These are phyloP conservation scores for Pleurotus giganteus DNA, from an alignment of 768 basidiomycete species.

Conservation along the genomic window DNA sequence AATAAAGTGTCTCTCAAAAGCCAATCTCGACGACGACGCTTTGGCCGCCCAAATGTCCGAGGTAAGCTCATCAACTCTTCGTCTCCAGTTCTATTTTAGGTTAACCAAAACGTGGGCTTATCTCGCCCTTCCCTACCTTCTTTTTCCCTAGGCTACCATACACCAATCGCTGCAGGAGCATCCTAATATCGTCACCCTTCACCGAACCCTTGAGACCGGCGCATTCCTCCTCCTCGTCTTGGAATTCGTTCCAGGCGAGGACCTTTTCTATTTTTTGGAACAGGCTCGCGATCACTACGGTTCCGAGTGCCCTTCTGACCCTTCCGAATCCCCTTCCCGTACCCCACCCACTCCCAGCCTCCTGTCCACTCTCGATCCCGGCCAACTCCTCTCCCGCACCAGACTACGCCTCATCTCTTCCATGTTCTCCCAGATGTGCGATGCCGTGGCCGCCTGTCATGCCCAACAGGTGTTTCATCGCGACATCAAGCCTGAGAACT, in stretches of 20 bases:
- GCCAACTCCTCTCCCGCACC: slow-evolving; percentile 80
- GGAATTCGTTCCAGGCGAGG: slow-evolving; percentile 96
- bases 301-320: slow-evolving; percentile 40
- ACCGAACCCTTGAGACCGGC: slow-evolving; percentile 89
- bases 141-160: slow-evolving; percentile 69
- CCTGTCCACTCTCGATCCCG: slow-evolving; percentile 76
- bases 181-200: slow-evolving; percentile 92
- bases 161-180: slow-evolving; percentile 91
- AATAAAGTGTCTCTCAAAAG: slow-evolving; percentile 96
- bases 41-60: slow-evolving; percentile 89
- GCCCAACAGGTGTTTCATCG: slow-evolving; percentile 89
- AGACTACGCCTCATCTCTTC: slow-evolving; percentile 91
- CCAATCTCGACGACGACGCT: slow-evolving; percentile 86
- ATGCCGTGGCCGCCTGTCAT: slow-evolving; percentile 94
- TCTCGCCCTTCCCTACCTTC: slow-evolving; percentile 13
- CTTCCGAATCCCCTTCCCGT: slow-evolving; percentile 44
- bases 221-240: slow-evolving; percentile 90
- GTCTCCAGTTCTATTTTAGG: slow-evolving; percentile 11
- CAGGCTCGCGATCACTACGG: slow-evolving; percentile 89
- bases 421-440: slow-evolving; percentile 99
- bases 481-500: slow-evolving; percentile 99
- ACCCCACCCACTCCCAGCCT: slow-evolving; percentile 95
- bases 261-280: slow-evolving; percentile 97
- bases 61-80: slow-evolving; percentile 36
- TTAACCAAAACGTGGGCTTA: neutral